Evolutionary conservation across 108 stramenopile species (phyloP), one percentile per base, ranked within the genome.

Genomic region (Cylindrotheca closterium): DNA sequence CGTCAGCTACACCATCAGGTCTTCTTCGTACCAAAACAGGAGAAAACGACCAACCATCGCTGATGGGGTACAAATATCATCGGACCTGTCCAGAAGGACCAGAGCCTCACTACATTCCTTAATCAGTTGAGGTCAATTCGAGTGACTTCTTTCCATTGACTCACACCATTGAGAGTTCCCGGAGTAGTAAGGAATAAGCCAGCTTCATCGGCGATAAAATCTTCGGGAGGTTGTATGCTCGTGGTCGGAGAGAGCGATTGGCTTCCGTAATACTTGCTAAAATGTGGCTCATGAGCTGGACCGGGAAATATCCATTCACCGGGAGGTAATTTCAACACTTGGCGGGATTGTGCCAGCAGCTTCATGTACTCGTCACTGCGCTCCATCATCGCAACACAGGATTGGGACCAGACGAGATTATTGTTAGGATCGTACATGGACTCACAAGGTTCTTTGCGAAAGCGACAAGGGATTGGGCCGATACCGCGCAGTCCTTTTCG

Each of bases 291-390:
- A 18, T 25, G 25, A 28, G 25, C 28, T 29, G 55, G 55, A 30
- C 55, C 55, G 22, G 55, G 55, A 55, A 55, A 55, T 25, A 55
- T 55, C 55, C 55, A 55, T 55, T 55, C 55, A 7, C 55, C 55
- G 12, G 28, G 55, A 10, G 55, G 55, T 27, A 55, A 30, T 55
- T 55, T 28, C 28, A 55, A 55, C 5, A 30, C 28, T 55, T 55
- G 15, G 3, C 55, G 24, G 5, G 55, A 4, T 25, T 15, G 12
- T 3, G 24, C 55, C 24, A 55, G 25, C 25, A 55, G 8, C 4
- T 55, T 55, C 55, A 55, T 55, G 25, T 55, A 55, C 27, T 55
- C 55, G 10, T 55, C 55, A 55, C 55, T 55, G 4, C 55, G 55
- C 25, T 55, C 55, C 55, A 55, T 55, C 3, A 55, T 29, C 25